A percentile compares a stretch with the other conserved stretches of the same genome.
These are phyloP conservation scores for Phytophthora parvispora DNA, from an alignment of 352 stramenopile genomes.

Conservation along the genomic window DNA sequence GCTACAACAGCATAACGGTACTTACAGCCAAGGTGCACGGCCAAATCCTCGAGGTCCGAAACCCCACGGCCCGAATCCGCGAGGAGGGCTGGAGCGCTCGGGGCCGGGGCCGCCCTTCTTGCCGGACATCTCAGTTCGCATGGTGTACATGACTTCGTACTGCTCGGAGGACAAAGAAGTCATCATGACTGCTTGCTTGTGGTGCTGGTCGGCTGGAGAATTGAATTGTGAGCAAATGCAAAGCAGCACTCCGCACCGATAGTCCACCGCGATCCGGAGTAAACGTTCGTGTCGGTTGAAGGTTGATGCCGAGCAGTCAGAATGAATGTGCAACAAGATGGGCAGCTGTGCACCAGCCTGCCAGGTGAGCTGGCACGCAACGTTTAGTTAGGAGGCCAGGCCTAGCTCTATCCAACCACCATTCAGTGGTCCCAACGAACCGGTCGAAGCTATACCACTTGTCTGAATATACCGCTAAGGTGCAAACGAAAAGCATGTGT, in stretches of 20 bases:
- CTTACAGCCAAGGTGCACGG: slow-evolving; percentile 13
- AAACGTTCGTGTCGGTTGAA: not conserved
- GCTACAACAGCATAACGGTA: not conserved
- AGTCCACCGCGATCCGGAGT: not conserved
- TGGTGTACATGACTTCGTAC: slow-evolving; percentile 12
- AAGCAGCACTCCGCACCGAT: not conserved
- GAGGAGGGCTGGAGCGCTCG: not conserved
- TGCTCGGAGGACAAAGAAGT: not conserved
- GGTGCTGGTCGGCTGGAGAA: not conserved
- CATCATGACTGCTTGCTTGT: not conserved
- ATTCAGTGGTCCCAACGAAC: too few relatives aligned
- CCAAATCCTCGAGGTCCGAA: not conserved
- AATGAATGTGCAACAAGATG: not conserved
- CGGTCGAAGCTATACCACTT: too few relatives aligned
- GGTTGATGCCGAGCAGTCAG: not conserved
- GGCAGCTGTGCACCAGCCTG: too few relatives aligned
- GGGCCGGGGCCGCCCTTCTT: not conserved
- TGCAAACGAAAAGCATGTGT: too few relatives aligned
- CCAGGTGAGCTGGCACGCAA: too few relatives aligned
- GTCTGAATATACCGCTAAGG: too few relatives aligned
- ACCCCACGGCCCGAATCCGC: not conserved
- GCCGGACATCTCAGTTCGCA: slow-evolving; percentile 12
- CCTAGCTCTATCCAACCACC: too few relatives aligned
- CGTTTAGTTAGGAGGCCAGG: too few relatives aligned
- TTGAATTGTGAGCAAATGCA: not conserved